A percentile compares a stretch with the other conserved stretches of the same genome.
These are phyloP conservation scores for Physaria fendleri DNA, from an alignment of 345 rosid species.

Conservation along the genomic window DNA sequence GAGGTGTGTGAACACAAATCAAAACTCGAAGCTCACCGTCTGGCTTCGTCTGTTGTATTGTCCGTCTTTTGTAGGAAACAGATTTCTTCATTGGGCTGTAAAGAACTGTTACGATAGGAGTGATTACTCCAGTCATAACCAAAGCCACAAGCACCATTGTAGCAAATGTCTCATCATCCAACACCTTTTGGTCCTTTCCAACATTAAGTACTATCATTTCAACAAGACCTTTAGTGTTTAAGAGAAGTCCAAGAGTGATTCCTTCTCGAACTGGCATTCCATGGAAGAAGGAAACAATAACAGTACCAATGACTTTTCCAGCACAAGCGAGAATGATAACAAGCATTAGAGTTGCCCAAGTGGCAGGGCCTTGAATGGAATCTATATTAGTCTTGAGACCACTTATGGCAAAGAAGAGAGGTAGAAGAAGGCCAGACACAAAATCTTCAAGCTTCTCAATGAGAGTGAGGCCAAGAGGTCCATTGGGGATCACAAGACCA, in stretches of 20 bases:
- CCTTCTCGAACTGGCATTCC: conserved; percentile 83
- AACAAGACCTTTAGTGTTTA: conserved; percentile 91
- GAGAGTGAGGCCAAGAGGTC: conserved; percentile 81
- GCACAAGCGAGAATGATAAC: conserved; percentile 50
- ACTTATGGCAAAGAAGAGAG: conserved; percentile 90
- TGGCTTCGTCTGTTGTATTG: conserved; percentile 56
- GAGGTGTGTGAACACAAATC: conserved; percentile 80
- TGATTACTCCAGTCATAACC: conserved; percentile 64
- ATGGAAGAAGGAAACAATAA: conserved; percentile 43
- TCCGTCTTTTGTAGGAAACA: conserved; percentile 61
- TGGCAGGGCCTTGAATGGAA: conserved; percentile 34
- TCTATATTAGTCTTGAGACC: conserved; percentile 70
- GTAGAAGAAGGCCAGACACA: conserved; percentile 82
- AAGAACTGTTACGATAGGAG: conserved; percentile 52
- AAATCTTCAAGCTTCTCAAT: conserved; percentile 94
- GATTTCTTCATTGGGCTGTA: conserved; percentile 59
- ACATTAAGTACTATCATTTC: conserved; percentile 92
- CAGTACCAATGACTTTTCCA: conserved; percentile 73
- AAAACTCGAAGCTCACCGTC: conserved; percentile 62
- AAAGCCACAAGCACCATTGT: conserved; percentile 76
- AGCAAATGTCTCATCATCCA: conserved; percentile 73
- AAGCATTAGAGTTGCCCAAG: conserved; percentile 46
- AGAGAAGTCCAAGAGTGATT: conserved; percentile 69
- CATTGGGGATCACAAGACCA: conserved; percentile 85
- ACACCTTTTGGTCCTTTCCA: conserved; percentile 82